Base-by-base conservation (phyloP, 1,284 basidiomycete species). In the Psilocybe mexicana region DNA sequence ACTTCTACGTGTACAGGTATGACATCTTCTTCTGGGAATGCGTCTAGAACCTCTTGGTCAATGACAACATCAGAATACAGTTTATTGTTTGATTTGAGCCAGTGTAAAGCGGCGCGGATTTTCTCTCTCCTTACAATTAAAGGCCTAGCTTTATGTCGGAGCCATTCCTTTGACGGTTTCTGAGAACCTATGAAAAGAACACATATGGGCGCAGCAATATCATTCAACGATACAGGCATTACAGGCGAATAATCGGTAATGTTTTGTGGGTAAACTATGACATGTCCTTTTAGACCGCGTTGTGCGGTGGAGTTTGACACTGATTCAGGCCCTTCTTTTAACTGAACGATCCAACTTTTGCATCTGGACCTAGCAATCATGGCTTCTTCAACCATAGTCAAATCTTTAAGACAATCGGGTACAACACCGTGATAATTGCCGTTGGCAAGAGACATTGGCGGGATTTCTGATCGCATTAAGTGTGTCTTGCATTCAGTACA, bases 231-330 rank as follows among this genome's bases (percentile, higher is more conserved):
- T 64, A 71, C 73, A 6, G 74, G 75, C 2, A 78, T 43, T 0
- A 73, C 4, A 5, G 42, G 52, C 1, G 64, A 61, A 24, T 76
- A 30, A 6, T 46, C 38, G 0, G 62, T 62, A 3, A 74, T 67
- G 6, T 61, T 50, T 55, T 76, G 74, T 0, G 74, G 75, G 61
- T 70, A 74, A 7, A 75, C 63, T n/a, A 78, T 71, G 11, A 73
- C 64, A 61, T 77, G 69, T 0, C 76, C 76, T 58, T 65, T 66
- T 7, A 74, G 23, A 6, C 67, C 74, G 6, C 67, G 57, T 58
- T 76, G 74, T 0, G 5, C 8, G 5, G 30, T 33, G 3, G 30
- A 3, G 3, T 3, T 4, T 4, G 48, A 49, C 57, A 48, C 33
- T 28, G 4, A 40, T 43, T 60, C 45, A 47, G 35, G n/a, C 24